Conservation (phyloP, 495 filamentous ascomycete genomes). For the Neurospora terricola region DNA sequence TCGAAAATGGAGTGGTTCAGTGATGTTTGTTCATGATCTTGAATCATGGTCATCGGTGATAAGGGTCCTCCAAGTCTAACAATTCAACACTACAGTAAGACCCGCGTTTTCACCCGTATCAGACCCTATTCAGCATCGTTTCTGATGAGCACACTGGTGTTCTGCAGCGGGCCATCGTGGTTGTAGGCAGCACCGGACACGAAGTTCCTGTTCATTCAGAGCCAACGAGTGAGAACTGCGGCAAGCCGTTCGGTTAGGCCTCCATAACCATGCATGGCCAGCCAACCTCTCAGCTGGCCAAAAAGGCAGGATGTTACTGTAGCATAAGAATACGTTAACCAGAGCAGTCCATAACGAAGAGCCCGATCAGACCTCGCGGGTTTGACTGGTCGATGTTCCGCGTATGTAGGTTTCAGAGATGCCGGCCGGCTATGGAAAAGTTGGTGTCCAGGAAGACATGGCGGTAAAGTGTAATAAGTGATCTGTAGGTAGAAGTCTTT, state of each 20-base stretch:
- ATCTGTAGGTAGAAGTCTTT: background rate
- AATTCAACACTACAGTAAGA: background rate
- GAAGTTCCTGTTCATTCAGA: background rate
- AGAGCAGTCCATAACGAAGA: background rate
- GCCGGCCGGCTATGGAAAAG: background rate
- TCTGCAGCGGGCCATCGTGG: background rate
- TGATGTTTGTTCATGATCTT: background rate
- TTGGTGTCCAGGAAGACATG: background rate
- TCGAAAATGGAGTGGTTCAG: background rate
- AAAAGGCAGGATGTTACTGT: background rate
- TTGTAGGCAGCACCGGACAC: background rate
- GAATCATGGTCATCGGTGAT: background rate
- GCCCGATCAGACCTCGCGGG: background rate
- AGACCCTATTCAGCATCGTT: background rate
- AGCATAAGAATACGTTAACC: background rate
- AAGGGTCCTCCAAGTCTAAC: background rate
- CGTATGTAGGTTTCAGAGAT: background rate
- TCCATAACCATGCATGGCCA: background rate
- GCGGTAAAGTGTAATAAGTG: background rate
- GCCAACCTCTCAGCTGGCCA: background rate
- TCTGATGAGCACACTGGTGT: background rate
- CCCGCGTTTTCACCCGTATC: background rate
- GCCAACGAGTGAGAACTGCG: background rate
- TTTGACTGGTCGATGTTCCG: background rate
- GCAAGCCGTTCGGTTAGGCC: background rate